These are phyloP conservation scores for Waltergamsia citrina DNA, from an alignment of 2,329 filamentous ascomycete genomes.

Conservation along the genomic window DNA sequence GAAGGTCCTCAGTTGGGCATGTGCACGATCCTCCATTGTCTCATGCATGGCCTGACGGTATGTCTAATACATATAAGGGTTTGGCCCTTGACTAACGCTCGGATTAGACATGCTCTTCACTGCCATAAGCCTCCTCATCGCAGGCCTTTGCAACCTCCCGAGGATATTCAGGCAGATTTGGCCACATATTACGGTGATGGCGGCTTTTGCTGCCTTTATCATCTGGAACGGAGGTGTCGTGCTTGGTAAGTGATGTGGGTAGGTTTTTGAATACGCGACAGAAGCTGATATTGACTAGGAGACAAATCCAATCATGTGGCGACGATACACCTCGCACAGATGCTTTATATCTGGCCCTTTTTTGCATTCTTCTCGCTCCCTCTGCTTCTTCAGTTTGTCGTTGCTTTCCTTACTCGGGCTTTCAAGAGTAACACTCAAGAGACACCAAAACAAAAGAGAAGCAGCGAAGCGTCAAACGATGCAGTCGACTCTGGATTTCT, in stretches of 20 bases:
- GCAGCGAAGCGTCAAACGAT: too few relatives aligned
- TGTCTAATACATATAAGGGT: conserved; percentile 8
- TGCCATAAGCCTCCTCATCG: conserved; percentile 54
- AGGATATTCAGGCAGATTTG: conserved; percentile 38
- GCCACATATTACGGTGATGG: conserved; percentile 54
- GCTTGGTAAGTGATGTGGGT: conserved; percentile 56
- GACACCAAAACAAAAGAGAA: too few relatives aligned
- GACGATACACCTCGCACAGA: conserved; percentile 79
- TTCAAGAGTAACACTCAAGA: too few relatives aligned
- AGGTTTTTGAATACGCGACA: too few relatives aligned
- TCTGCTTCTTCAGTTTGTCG: conserved; percentile 46
- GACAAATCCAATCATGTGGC: conserved; percentile 93
- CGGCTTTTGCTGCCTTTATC: conserved; percentile 65
- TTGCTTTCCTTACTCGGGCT: too few relatives aligned
- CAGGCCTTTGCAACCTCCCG: conserved; percentile 38
- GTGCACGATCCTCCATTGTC: conserved; percentile 45
- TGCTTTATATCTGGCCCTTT: conserved; percentile 93
- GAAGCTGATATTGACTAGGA: too few relatives aligned
- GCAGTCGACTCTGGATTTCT: too few relatives aligned
- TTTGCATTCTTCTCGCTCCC: conserved; percentile 85
- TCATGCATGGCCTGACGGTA: conserved; percentile 40
- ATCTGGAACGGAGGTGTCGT: conserved; percentile 87
- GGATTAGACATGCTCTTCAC: conserved; percentile 42
- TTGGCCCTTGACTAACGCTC: background rate
- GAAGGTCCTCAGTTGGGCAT: conserved; percentile 37